Conservation (phyloP, 768 basidiomycete genomes). For the Pisolithus marmoratus region DNA sequence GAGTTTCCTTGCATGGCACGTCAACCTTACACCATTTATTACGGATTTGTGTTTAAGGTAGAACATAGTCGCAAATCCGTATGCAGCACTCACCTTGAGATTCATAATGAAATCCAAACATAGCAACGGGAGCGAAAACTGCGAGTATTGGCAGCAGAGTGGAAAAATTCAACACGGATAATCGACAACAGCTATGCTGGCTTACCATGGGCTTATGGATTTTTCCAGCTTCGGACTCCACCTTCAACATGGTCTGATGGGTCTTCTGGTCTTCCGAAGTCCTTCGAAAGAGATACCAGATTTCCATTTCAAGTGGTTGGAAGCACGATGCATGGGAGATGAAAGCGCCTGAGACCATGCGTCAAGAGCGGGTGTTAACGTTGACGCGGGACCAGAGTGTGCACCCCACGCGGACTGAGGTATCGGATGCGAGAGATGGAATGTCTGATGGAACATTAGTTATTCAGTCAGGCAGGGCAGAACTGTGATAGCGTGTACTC, state of each 20-base stretch:
- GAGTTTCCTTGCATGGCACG: slow-evolving; percentile 7
- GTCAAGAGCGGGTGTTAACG: slow-evolving; percentile 44
- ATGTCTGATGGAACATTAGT: too few species aligned
- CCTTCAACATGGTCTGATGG: slow-evolving; percentile 90
- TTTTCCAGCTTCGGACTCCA: slow-evolving; percentile 79
- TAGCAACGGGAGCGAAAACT: slow-evolving; percentile 84
- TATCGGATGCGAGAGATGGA: slow-evolving; percentile 50
- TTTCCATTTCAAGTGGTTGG: slow-evolving; percentile 73
- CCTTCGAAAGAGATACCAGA: slow-evolving; percentile 74
- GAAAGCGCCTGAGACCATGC: slow-evolving; percentile 68
- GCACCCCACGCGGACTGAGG: slow-evolving; percentile 59
- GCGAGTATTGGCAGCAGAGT: slow-evolving; percentile 53
- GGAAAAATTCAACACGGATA: slow-evolving; percentile 3
- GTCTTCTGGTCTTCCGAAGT: slow-evolving; percentile 83
- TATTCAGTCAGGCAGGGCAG: too few species aligned
- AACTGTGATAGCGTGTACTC: too few species aligned
- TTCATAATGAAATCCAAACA: slow-evolving; percentile 86
- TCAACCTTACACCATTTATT: slow-evolving; percentile 82
- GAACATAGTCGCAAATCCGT: slow-evolving; percentile 45
- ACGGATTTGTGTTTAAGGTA: slow-evolving; percentile 79
- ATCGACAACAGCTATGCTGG: slow-evolving; percentile 5
- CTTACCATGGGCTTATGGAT: slow-evolving; percentile 73
- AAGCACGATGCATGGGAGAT: slow-evolving; percentile 63
- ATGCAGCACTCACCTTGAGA: slow-evolving; percentile 58
- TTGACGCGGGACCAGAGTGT: slow-evolving; percentile 64